Conservation (phyloP, 345 rosid species). For the Eucalyptus victrix region DNA sequence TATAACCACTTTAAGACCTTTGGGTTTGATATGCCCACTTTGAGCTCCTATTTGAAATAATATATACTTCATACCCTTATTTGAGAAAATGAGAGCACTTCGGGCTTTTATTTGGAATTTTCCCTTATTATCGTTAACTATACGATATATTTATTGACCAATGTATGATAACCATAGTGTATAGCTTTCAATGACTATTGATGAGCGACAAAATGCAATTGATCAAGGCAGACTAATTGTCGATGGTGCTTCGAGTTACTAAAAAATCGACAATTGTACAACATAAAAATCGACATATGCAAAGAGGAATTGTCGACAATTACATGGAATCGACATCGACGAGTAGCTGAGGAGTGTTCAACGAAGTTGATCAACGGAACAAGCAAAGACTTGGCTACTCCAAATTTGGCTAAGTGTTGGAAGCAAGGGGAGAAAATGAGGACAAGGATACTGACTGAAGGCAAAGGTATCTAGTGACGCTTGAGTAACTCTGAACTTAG, state of each 20-base stretch:
- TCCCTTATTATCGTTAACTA: too few relatives aligned
- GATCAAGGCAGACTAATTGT: not conserved
- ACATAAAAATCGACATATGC: not conserved
- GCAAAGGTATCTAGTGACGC: not conserved
- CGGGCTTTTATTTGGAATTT: too few relatives aligned
- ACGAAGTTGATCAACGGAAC: not conserved
- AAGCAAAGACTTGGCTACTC: not conserved
- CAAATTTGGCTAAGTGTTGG: not conserved
- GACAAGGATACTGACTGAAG: not conserved
- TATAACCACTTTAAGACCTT: too few relatives aligned
- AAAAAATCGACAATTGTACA: not conserved
- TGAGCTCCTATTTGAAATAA: too few relatives aligned
- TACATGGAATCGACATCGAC: too few relatives aligned
- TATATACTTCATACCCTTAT: rapidly evolving
- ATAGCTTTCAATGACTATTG: not conserved
- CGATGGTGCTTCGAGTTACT: not conserved
- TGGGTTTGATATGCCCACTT: too few relatives aligned
- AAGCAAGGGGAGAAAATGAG: not conserved
- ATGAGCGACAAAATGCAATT: not conserved
- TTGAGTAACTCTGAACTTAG: too few relatives aligned
- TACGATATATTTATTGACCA: not conserved
- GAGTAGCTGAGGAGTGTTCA: not conserved
- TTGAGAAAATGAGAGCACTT: too few relatives aligned
- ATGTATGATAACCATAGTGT: not conserved
- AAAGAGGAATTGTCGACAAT: not conserved